Evolutionary conservation across 257 asterid genomes (phyloP), one percentile per base, ranked within the genome.

Genomic region (Jasminum sambac): DNA sequence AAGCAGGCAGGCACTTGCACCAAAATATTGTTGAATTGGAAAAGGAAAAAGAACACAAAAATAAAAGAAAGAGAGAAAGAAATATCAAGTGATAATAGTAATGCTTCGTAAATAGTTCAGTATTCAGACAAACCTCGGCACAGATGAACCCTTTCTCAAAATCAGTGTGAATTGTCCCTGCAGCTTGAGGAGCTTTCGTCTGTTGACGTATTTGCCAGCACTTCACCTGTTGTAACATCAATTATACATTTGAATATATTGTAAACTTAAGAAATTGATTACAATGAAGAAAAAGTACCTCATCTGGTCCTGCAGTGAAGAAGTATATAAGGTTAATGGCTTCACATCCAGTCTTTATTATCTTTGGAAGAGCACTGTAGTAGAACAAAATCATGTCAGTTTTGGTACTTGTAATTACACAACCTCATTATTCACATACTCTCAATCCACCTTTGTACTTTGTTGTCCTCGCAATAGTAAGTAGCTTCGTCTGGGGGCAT

Each of bases 221-320:
- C 80, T 94, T 94, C 1, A 94, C 99, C 99, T 94, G 86, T 74
- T 79, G 16, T 52, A 21, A 24, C 21, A 13, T 55, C 59, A 39
- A 70, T 39, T 23, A 34, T 16, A n/a, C 59, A 52, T 65, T 21
- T 40, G 21, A 24, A 25, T 25, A 17, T 30, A 58, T 42, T 34
- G 16, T 62, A 58, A 55, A 71, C 17, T 42, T 13, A 67, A 25
- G 34, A 6, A 57, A 34, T 58, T 55, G 37, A 17, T 14, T 17
- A 52, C 36, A 25, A n/a, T 5, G 25, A n/a, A 50, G 59, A n/a
- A n/a, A 50, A 50, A 77, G 58, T 91, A 95, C 99, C 99, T 95
- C 99, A 79, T 95, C 99, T 44, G 99, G 97, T 75, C 99, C 99
- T 50, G 99, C 99, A 52, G 99, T 95, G 95, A 95, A 95, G 60